Evolutionary conservation across 768 basidiomycete species (phyloP), one percentile per base, ranked within the genome.

Genomic region (Butyriboletus loyo): DNA sequence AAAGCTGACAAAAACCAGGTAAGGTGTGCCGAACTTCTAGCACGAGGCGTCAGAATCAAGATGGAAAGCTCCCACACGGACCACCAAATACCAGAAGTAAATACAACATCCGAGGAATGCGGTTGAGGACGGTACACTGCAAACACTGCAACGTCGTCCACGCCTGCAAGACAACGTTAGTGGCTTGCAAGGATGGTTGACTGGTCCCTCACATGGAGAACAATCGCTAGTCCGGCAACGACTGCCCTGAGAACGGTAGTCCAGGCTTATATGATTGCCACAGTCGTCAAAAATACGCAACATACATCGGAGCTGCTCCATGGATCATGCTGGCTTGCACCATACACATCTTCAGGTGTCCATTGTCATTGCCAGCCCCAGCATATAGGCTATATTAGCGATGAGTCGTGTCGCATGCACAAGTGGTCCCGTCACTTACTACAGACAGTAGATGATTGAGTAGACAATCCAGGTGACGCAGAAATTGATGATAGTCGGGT

Each of bases 381-480:
- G 59, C 43, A 50, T 76, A 75, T 6, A 73, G 37, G 27, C 75
- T 77, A 45, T 31, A 13, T 22, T 36, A n/a, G 19, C 11, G 38
- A 25, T 65, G 55, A 62, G 57, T 44, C 24, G 6, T 28, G n/a
- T 53, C 19, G 11, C 35, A 24, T 40, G 27, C 15, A 25, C 38
- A 27, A 35, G 42, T 10, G 10, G 31, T 31, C 27, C 13, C 13
- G n/a, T 38, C 30, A 68, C 83, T 67, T 55, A 83, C 84, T 75
- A 61, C 19, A 85, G 54, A 58, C 73, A 77, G 59, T 76, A 79
- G 30, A 74, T 68, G 51, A 83, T 61, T 6, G 83, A 83, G 58
- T 77, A 82, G 37, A 84, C 57, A 10, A 78, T 73, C 80, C 81
- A 81, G 41, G 77, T 73, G n/a, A 78, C 47, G 51, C 80, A 83